These are phyloP conservation scores for Hypocrella siamensis DNA, from an alignment of 2,329 filamentous ascomycete genomes.

Conservation along the genomic window DNA sequence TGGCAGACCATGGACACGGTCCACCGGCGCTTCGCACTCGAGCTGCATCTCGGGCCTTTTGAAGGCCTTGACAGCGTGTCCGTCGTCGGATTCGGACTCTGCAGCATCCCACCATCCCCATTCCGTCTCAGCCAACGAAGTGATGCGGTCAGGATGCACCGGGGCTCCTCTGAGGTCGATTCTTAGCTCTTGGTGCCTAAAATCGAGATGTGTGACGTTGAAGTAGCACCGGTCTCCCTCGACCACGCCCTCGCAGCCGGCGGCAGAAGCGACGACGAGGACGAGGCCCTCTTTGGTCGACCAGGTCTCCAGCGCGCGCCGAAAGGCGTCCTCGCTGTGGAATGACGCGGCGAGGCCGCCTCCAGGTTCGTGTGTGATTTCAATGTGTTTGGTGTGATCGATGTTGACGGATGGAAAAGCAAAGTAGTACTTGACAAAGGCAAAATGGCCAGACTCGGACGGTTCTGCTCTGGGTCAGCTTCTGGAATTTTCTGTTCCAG, in stretches of 20 bases:
- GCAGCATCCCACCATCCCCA: constrained; percentile 11
- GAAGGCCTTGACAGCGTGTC: too few species aligned
- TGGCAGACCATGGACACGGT: constrained; percentile 1
- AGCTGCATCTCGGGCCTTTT: background rate
- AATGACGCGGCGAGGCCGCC: constrained; percentile 7
- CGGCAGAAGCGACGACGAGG: constrained; percentile 11
- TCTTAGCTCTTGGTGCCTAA: constrained; percentile 4
- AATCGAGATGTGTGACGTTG: constrained; percentile 7
- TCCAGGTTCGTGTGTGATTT: constrained; percentile 2
- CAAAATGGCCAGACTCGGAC: constrained; percentile 9
- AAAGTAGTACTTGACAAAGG: constrained; percentile 13
- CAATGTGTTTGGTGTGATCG: constrained; percentile 11
- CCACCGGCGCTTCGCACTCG: background rate
- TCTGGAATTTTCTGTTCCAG: too few species aligned
- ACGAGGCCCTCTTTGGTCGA: constrained; percentile 7
- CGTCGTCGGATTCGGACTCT: too few species aligned
- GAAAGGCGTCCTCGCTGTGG: constrained; percentile 8
- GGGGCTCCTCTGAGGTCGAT: constrained; percentile 9
- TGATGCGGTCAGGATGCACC: constrained; percentile 9
- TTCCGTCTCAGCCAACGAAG: constrained; percentile 8
- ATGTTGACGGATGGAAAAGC: constrained; percentile 13
- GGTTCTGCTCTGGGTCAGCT: constrained; percentile 6
- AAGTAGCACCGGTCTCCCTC: constrained; percentile 15
- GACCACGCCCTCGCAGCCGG: constrained; percentile 11
- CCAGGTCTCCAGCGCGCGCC: constrained; percentile 10